Base-by-base conservation (phyloP, 805 yeast species). In the Ogataea nitratoaversa region DNA sequence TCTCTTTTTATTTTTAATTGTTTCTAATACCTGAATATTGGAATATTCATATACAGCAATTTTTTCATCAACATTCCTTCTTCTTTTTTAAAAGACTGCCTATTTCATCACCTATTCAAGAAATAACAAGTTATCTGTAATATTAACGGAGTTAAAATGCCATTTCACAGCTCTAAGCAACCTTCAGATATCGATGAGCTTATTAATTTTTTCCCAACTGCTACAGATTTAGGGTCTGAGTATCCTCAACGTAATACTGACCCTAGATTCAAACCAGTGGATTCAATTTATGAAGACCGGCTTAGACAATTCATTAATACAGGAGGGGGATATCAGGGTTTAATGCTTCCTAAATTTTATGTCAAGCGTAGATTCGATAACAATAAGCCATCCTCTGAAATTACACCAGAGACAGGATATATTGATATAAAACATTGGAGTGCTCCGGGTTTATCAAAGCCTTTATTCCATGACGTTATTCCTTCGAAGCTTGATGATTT, bases 321-420 rank as follows among this genome's bases (percentile, higher is more conserved):
- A 14, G 80, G 78, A n/a, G 97, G 98, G 23, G 80, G 80, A 47
- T 91, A 84, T 66, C 59, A 63, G 30, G 67, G 73, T 36, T 66
- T 89, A 52, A 88, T 87, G 60, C 67, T 91, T 28, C 95, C 97
- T 11, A 82, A 81, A 52, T 88, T 85, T 58, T 86, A 85, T 56
- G 89, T 83, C 54, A 63, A 66, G 38, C 76, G 67, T 12, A 64
- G 93, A 11, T 63, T 74, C 25, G 82, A 76, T 49, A 61, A 63
- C 40, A 56, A 48, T 27, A 49, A 62, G 50, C 43, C 51, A 5
- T 32, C 40, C 7, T 39, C 38, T 2, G 59, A 55, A 4, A 46
- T 43, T 1, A 27, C 40, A 5, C 39, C 65, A 22, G 56, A 63
- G 35, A 60, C 59, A 14, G 73, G 75, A 1, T 67, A 68, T 47